These are phyloP conservation scores for Huntiella bhutanensis DNA, from an alignment of 2,329 filamentous ascomycete species.

Conservation along the genomic window DNA sequence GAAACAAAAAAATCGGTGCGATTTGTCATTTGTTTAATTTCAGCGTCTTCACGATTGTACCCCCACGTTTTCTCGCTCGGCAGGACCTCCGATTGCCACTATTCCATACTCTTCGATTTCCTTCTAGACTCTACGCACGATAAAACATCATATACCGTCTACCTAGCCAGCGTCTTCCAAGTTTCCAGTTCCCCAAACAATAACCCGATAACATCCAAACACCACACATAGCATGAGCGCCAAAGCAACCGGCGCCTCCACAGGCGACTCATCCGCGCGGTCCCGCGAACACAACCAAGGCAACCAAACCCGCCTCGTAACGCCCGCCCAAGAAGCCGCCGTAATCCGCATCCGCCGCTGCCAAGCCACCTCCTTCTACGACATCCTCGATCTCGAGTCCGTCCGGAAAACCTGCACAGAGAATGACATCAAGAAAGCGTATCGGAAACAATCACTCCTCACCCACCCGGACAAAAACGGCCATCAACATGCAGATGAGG, in stretches of 20 bases:
- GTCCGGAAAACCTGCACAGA: slow-evolving; percentile 50
- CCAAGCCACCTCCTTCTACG: slow-evolving; percentile 76
- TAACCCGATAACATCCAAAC: too few species aligned
- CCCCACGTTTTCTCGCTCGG: too few species aligned
- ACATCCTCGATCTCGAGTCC: slow-evolving; percentile 62
- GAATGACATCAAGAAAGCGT: slow-evolving; percentile 88
- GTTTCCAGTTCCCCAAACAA: too few species aligned
- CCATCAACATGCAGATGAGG: slow-evolving; percentile 85
- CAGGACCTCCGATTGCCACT: too few species aligned
- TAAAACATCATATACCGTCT: too few species aligned
- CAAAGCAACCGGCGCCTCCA: slow-evolving; percentile 27
- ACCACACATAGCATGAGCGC: slow-evolving; percentile 3
- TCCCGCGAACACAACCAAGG: slow-evolving; percentile 54
- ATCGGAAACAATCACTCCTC: slow-evolving; percentile 79
- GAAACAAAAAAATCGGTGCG: too few species aligned
- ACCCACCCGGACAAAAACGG: slow-evolving; percentile 99
- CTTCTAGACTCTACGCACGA: too few species aligned
- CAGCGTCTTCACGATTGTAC: too few species aligned
- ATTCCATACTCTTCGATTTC: too few species aligned
- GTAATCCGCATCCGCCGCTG: slow-evolving; percentile 79
- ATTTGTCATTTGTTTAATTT: too few species aligned
- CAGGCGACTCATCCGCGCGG: slow-evolving; percentile 25
- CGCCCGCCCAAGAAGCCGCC: slow-evolving; percentile 75
- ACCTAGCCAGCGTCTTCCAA: too few species aligned
- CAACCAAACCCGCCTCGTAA: slow-evolving; percentile 60